Conservation (phyloP, 192 early-diverging fungal species). For the Entomortierella lignicola region DNA sequence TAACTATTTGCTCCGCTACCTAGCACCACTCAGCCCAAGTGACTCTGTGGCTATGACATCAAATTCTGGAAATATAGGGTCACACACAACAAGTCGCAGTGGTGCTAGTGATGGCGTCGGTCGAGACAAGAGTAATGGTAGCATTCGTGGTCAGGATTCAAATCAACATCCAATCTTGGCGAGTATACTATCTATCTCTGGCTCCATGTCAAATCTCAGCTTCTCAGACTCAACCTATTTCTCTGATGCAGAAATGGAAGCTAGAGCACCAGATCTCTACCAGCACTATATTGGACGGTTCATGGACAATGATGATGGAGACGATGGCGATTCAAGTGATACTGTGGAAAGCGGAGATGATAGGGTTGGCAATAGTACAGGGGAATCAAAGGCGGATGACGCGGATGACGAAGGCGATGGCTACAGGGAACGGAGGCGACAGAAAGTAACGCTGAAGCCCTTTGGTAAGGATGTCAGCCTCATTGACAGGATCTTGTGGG, state of each 20-base stretch:
- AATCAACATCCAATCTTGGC: conserved; percentile 30
- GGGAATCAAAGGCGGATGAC: conserved; percentile 6
- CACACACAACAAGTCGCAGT: not conserved
- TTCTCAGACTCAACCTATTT: conserved; percentile 52
- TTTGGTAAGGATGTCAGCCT: conserved; percentile 38
- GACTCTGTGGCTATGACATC: not conserved
- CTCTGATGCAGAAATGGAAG: conserved; percentile 51
- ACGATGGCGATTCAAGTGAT: not conserved
- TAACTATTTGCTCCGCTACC: conserved; percentile 48
- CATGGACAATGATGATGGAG: conserved; percentile 38
- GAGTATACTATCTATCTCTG: conserved; percentile 42
- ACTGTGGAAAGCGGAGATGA: not conserved
- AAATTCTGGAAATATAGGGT: not conserved
- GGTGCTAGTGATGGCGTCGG: not conserved
- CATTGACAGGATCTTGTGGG: conserved; percentile 44
- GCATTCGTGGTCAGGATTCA: not conserved
- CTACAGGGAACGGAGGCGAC: not conserved
- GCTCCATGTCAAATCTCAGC: conserved; percentile 50
- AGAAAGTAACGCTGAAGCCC: conserved; percentile 6
- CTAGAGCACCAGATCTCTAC: conserved; percentile 40
- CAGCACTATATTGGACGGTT: conserved; percentile 52
- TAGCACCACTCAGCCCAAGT: conserved; percentile 27
- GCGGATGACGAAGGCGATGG: conserved; percentile 26
- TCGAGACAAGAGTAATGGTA: not conserved
- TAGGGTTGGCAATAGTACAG: not conserved